A percentile compares a stretch with the other conserved stretches of the same genome.
These are phyloP conservation scores for Podaxis sp. DNA, from an alignment of 768 basidiomycete genomes.

Conservation along the genomic window DNA sequence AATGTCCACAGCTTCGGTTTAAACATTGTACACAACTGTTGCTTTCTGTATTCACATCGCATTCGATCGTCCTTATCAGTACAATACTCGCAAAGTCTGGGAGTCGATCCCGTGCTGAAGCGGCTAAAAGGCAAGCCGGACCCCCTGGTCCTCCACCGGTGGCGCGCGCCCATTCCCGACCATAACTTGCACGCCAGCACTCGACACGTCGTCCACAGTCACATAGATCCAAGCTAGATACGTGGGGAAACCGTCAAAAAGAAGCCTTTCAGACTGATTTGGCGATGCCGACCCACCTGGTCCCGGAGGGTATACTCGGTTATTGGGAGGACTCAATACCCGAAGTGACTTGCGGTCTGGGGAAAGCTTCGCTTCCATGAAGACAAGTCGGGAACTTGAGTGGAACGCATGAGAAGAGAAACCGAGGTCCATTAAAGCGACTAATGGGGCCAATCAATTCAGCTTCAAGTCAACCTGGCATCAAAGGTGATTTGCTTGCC, in stretches of 20 bases:
- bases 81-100: neutral
- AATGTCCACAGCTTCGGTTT: too few species aligned
- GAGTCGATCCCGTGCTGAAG: neutral
- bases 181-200: constrained; percentile 34
- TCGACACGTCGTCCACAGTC: constrained; percentile 34
- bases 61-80: too few species aligned
- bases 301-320: constrained; percentile 37
- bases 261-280: neutral
- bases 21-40: too few species aligned
- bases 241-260: neutral
- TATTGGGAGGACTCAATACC: constrained; percentile 32
- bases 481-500: constrained; percentile 20
- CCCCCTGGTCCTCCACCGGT: constrained; percentile 33
- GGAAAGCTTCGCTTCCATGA: constrained; percentile 32
- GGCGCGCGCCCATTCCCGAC: constrained; percentile 38
- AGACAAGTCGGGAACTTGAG: constrained; percentile 35
- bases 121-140: neutral
- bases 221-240: constrained; percentile 26
- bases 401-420: constrained; percentile 41
- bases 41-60: too few species aligned
- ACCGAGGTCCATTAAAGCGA: constrained; percentile 38
- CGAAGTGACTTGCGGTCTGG: constrained; percentile 29
- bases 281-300: constrained; percentile 23
- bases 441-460: constrained; percentile 19
- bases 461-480: neutral